Conservation (phyloP, 2,329 filamentous ascomycete species). For the Coccinonectria pachysandricola region DNA sequence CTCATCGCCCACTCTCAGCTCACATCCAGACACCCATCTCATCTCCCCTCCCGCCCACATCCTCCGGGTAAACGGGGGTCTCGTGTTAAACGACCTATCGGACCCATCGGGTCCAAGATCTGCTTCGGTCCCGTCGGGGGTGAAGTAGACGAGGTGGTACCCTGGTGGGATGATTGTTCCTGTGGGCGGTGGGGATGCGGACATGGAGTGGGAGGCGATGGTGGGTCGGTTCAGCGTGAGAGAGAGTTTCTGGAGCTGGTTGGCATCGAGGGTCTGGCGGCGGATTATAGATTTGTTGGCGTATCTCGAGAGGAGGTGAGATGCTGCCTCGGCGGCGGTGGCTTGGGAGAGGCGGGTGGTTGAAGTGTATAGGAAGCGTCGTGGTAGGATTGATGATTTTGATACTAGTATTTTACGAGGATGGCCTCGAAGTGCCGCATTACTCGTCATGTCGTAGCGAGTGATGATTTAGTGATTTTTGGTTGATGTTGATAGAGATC, state of each 20-base stretch:
- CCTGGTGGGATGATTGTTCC: constrained; percentile 46
- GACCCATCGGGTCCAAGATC: constrained; percentile 50
- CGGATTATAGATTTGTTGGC: constrained; percentile 17
- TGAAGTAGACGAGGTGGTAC: constrained; percentile 56
- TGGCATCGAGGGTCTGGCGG: constrained; percentile 46
- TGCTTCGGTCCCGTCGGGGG: constrained; percentile 41
- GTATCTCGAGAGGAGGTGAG: constrained; percentile 22
- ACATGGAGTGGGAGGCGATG: constrained; percentile 30
- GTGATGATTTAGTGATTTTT: too few relatives aligned
- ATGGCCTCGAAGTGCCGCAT: too few relatives aligned
- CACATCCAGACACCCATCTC: constrained; percentile 29
- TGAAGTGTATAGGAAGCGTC: constrained; percentile 7
- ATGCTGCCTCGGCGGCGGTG: constrained; percentile 21
- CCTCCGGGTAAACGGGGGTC: constrained; percentile 47
- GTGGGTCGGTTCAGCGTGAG: constrained; percentile 43
- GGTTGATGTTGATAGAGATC: too few relatives aligned
- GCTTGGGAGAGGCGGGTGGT: constrained; percentile 4
- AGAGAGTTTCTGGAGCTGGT: constrained; percentile 52
- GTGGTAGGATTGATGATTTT: constrained; percentile 5
- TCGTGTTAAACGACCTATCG: constrained; percentile 49
- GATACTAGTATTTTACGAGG: too few relatives aligned
- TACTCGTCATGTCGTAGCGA: too few relatives aligned
- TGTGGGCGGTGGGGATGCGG: constrained; percentile 24
- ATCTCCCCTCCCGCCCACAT: constrained; percentile 61
- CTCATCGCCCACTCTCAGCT: constrained; percentile 42